Conservation (phyloP, 768 basidiomycete species). For the Boletus subparvulus region DNA sequence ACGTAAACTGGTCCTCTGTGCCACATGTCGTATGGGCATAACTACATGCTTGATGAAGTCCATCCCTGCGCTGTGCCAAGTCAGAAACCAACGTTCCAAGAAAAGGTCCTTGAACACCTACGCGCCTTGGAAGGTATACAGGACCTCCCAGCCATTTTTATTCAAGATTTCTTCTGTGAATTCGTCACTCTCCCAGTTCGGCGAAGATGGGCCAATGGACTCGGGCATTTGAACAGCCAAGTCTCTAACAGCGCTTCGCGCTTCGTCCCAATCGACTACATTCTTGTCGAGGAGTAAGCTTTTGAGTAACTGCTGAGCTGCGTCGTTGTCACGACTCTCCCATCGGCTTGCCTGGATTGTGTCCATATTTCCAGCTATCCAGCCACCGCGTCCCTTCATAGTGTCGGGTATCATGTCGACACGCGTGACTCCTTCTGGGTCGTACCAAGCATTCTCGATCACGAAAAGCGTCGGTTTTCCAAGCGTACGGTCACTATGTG, state of each 20-base stretch:
- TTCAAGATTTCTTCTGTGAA: slow-evolving; percentile 32
- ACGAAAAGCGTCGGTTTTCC: slow-evolving; percentile 28
- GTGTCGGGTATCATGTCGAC: slow-evolving; percentile 35
- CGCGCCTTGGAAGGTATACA: slow-evolving; percentile 42
- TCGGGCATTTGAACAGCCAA: slow-evolving; percentile 21
- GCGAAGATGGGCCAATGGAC: background rate
- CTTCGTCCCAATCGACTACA: slow-evolving; percentile 32
- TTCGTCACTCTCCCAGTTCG: slow-evolving; percentile 25
- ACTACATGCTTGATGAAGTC: slow-evolving; percentile 42
- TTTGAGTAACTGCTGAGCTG: slow-evolving; percentile 18
- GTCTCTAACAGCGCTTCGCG: slow-evolving; percentile 20
- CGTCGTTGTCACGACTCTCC: slow-evolving; percentile 4
- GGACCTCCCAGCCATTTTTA: slow-evolving; percentile 38
- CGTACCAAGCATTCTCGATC: slow-evolving; percentile 42
- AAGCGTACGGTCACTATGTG: slow-evolving; percentile 12
- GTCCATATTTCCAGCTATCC: slow-evolving; percentile 17
- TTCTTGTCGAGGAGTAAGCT: slow-evolving; percentile 19
- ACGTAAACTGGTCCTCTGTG: slow-evolving; percentile 31
- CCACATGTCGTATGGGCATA: slow-evolving; percentile 35
- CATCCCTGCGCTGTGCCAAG: slow-evolving; percentile 33
- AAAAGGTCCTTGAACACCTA: slow-evolving; percentile 26
- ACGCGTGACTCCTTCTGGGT: slow-evolving; percentile 35
- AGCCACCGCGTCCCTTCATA: slow-evolving; percentile 27
- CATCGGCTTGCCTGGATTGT: slow-evolving; percentile 16
- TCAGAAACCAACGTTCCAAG: slow-evolving; percentile 10